Evolutionary conservation across 2,329 filamentous ascomycete genomes (phyloP), one percentile per base, ranked within the genome.

Genomic region (Sporothrix luriei): DNA sequence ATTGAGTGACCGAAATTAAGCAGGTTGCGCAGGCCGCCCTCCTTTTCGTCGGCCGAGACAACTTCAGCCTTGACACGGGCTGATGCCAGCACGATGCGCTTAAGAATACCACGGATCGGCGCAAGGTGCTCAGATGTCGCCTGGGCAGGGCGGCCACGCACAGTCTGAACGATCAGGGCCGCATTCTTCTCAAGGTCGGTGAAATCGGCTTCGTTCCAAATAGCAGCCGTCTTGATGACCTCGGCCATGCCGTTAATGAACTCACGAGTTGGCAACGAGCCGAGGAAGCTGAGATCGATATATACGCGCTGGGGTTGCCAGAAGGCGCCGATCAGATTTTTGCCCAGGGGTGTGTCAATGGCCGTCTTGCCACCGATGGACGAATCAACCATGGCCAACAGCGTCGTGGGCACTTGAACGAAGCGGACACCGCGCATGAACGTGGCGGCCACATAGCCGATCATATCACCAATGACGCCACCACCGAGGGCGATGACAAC

Each of bases 161-260:
- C 85, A 10, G 91, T 88, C 29, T 86, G 84, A 76, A 97, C 85
- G 66, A 99, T 93, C 5, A 85, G 81, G 49, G 90, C 82, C 1
- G 94, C 93, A 75, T 95, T 92, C 74, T 91, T 84, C 78, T 99
- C 95, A 21, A 99, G 84, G 14, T 90, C 82, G 55, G 90, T 86
- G 78, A 99, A 99, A 77, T 97, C 94, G 11, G 84, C 81, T 79
- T 96, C 93, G 76, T 97, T 88, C 88, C 94, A 97, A 75, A 99
- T 98, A 68, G 95, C 95, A 3, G 95, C 95, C 3, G 95, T 99
- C 86, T 97, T 97, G 78, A 97, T 87, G 40, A 99, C 94, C 82
- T 99, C 95, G 33, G 94, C 95, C 94, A 99, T 97, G 72, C 95
- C 95, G 78, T 99, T 99, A 80, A 97, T 93, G 77, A 99, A 94